A percentile compares a stretch with the other conserved stretches of the same genome.
phyloP scores from a whole-genome alignment of 139 green algal genomes.

The Picochlorum sp. region DNA sequence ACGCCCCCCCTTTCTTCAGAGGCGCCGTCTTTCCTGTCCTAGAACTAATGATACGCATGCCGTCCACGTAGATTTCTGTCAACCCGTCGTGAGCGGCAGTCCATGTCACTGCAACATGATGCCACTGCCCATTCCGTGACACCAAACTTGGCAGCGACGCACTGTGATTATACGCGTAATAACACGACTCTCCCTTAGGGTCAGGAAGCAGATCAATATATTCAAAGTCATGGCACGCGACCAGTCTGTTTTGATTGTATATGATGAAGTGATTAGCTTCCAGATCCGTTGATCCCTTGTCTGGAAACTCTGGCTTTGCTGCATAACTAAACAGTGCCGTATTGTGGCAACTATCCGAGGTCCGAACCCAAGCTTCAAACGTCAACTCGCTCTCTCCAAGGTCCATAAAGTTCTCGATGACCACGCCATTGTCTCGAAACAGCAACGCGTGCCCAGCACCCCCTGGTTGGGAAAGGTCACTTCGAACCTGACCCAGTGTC shows the following conservation, averaged over 20 bases:
- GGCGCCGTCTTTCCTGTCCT: slow-evolving; percentile 45
- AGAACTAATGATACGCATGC: slow-evolving; percentile 45
- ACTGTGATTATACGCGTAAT: slow-evolving; percentile 32
- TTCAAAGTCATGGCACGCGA: slow-evolving; percentile 70
- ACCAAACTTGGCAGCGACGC: slow-evolving; percentile 35
- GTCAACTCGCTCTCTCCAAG: slow-evolving; percentile 1
- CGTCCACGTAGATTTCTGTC: slow-evolving; percentile 75
- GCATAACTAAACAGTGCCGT: slow-evolving; percentile 71
- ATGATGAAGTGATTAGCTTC: slow-evolving; percentile 83
- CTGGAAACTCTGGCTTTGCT: slow-evolving; percentile 34
- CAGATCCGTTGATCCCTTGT: slow-evolving; percentile 19
- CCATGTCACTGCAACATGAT: slow-evolving; percentile 82
- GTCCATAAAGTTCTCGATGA: slow-evolving; percentile 57
- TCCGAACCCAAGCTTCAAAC: slow-evolving; percentile 62
- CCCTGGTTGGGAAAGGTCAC: slow-evolving; percentile 27
- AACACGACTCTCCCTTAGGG: slow-evolving; percentile 42
- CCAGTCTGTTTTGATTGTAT: slow-evolving; percentile 43
- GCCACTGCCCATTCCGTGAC: slow-evolving; percentile 58
- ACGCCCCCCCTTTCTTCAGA: slow-evolving; percentile 50
- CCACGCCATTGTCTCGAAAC: slow-evolving; percentile 63
- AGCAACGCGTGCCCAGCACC: slow-evolving; percentile 64
- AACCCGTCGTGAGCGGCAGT: slow-evolving; percentile 42
- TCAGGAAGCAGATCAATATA: slow-evolving; percentile 62
- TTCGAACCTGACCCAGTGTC: neutral
- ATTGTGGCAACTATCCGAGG: slow-evolving; percentile 69